These are phyloP conservation scores for Vararia minispora DNA, from an alignment of 768 basidiomycete genomes.

Conservation along the genomic window DNA sequence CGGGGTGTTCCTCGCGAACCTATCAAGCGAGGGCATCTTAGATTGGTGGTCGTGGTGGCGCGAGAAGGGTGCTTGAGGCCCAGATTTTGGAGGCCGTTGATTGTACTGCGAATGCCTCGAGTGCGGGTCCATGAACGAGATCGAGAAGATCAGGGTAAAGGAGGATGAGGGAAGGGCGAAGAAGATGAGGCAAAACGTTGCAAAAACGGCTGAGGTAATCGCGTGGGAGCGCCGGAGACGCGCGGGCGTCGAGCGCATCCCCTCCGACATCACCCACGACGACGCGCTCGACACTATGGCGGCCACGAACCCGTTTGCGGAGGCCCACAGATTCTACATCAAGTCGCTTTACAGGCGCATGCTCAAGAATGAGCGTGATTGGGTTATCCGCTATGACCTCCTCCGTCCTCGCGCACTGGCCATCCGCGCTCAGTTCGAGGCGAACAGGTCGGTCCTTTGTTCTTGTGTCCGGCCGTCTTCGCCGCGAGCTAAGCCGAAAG, in stretches of 20 bases:
- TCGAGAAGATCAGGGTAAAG: too few relatives aligned
- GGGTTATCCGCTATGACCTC: constrained; percentile 76
- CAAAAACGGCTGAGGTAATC: background rate
- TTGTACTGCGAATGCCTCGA: constrained; percentile 69
- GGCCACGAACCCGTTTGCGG: too few relatives aligned
- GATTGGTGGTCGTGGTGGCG: constrained; percentile 31
- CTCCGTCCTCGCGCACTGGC: constrained; percentile 80
- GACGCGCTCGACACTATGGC: too few relatives aligned
- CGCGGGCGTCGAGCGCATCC: too few relatives aligned
- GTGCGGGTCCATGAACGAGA: constrained; percentile 60
- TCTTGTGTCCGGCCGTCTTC: background rate
- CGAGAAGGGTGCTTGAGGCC: constrained; percentile 36
- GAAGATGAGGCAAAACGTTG: background rate
- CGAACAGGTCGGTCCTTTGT: constrained; percentile 57
- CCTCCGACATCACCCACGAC: too few relatives aligned
- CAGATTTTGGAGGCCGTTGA: constrained; percentile 56
- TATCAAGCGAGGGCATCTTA: constrained; percentile 32
- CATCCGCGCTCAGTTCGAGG: constrained; percentile 89
- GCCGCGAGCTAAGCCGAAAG: background rate
- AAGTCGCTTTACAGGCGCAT: constrained; percentile 86
- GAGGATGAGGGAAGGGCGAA: background rate
- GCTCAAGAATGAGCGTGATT: constrained; percentile 81
- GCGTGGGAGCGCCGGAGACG: background rate
- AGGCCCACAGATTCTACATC: constrained; percentile 73
- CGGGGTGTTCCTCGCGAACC: constrained; percentile 30